These are phyloP conservation scores for Plantago major DNA, from an alignment of 257 asterid species.

Conservation along the genomic window DNA sequence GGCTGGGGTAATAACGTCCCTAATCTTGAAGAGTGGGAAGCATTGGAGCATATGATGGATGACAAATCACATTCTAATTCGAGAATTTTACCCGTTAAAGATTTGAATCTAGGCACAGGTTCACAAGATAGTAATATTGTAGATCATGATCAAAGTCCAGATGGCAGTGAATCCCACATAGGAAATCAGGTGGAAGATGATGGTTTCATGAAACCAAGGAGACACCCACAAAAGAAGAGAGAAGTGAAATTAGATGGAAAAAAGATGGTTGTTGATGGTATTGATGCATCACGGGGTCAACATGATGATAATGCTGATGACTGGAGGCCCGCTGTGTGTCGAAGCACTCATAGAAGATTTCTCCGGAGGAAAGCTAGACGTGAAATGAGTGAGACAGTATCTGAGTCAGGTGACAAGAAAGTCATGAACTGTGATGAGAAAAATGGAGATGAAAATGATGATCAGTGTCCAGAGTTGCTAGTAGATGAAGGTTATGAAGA, in stretches of 20 bases:
- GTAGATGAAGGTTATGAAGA: constrained; percentile 38
- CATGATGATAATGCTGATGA: constrained; percentile 57
- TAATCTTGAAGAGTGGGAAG: constrained; percentile 95
- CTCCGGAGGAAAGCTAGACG: constrained; percentile 90
- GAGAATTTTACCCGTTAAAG: constrained; percentile 70
- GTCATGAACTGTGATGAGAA: constrained; percentile 33
- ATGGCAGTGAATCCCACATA: constrained; percentile 38
- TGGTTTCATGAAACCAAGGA: constrained; percentile 41
- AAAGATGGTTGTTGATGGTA: constrained; percentile 78
- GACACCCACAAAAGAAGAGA: constrained; percentile 41
- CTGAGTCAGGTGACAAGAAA: constrained; percentile 39
- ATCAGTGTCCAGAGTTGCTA: constrained; percentile 44
- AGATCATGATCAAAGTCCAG: constrained; percentile 35
- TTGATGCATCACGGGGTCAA: constrained; percentile 90
- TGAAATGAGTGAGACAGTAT: constrained; percentile 40
- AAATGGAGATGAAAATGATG: constrained; percentile 37
- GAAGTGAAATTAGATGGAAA: constrained; percentile 78
- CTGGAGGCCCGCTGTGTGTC: constrained; percentile 89
- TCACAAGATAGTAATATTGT: constrained; percentile 36
- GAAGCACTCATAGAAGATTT: constrained; percentile 86
- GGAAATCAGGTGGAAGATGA: constrained; percentile 37
- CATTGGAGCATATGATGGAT: constrained; percentile 61
- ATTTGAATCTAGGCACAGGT: constrained; percentile 45
- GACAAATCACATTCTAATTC: constrained; percentile 44
- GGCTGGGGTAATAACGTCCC: constrained; percentile 99